Evolutionary conservation across 805 yeast genomes (phyloP), one percentile per base, ranked within the genome.

Genomic region (Lachancea cidri): DNA sequence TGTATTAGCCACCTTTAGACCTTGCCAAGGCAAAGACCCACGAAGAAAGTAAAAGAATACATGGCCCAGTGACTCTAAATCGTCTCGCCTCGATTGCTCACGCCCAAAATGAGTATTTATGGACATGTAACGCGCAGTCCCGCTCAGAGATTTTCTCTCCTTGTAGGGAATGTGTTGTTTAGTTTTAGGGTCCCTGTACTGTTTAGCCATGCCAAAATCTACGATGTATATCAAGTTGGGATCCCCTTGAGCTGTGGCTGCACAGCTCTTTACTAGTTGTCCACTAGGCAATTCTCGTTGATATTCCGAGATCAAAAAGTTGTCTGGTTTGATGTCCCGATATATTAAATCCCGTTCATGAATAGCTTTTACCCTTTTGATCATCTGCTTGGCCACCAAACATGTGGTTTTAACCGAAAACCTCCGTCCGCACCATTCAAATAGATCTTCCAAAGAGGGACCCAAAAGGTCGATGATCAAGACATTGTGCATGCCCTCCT

Each of bases 11-110:
- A 91, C 93, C 63, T 83, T 84, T 45, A 84, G 67, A n/a, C 94
- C 94, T 65, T 84, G 94, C 94, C 94, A 84, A 35, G 94, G 94
- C 57, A 84, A 71, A 47, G 79, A 82, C 20, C 94, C 93, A 56
- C 85, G 74, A 42, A 83, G 62, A 54, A 84, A 84, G 62, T 84
- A 84, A 58, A 84, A 77, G 57, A 84, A 84, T 0, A 84, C 93
- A 64, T 84, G 93, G 14, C 91, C 93, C 52, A 84, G 66, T 6
- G 85, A 78, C 64, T 84, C 94, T 54, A 84, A 71, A 62, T 84
- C 94, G 59, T 84, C 94, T 62, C 94, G 68, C 66, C 94, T 73
- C 53, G 82, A 79, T 59, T 84, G 94, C 58, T 84, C 94, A 54
- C 89, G 72, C 2, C 93, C 93, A 54, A 84, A 66, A 67, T 84